Evolutionary conservation across 345 rosid species (phyloP).

Genomic region (Lenwebbia sp.): DNA sequence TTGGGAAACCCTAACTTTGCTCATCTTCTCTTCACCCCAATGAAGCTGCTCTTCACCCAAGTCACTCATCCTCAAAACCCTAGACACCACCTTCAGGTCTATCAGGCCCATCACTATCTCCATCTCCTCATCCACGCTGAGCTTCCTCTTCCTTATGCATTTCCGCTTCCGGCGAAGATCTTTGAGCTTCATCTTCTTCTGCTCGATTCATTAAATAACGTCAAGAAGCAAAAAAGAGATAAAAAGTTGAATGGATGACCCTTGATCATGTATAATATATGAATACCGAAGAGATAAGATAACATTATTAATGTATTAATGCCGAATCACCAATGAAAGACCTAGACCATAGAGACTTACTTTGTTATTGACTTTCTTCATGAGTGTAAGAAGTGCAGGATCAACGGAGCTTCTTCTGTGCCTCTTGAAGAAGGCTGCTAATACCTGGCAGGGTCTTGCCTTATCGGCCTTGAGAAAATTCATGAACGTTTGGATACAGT

Average conservation of each 20-base stretch:
- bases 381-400: constrained; percentile 67
- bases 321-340: neutral
- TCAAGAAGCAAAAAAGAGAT: neutral
- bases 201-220: constrained; percentile 1
- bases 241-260: neutral
- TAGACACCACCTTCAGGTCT: constrained; percentile 84
- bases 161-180: constrained; percentile 54
- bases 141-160: constrained; percentile 64
- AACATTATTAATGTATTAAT: neutral
- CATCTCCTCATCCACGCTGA: constrained; percentile 69
- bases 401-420: constrained; percentile 56
- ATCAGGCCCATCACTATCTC: constrained; percentile 84
- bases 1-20: constrained; percentile 61
- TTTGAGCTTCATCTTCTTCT: constrained; percentile 81
- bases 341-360: constrained; percentile 23
- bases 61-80: constrained; percentile 73
- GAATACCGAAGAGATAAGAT: neutral
- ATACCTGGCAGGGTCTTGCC: constrained; percentile 59
- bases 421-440: constrained; percentile 64
- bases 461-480: constrained; percentile 84
- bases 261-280: neutral
- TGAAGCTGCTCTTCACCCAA: constrained; percentile 68
- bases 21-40: constrained; percentile 98
- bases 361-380: constrained; percentile 79
- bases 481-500: constrained; percentile 89